These are phyloP conservation scores for Pythium brachiatum DNA, from an alignment of 352 stramenopile species.

Conservation along the genomic window DNA sequence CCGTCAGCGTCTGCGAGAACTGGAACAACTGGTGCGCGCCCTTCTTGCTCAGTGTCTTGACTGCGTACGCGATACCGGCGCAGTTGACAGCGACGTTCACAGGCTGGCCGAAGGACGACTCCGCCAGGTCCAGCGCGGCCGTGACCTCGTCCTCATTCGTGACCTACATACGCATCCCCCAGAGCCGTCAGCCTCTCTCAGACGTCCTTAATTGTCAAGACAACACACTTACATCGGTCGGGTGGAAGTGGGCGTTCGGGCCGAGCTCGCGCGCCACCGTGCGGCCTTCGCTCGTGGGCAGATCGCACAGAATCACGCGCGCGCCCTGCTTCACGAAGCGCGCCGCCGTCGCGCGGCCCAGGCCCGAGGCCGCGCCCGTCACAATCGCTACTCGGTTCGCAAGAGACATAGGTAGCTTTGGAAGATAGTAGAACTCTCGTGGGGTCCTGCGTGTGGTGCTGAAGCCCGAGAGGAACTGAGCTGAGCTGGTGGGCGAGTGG, in stretches of 20 bases:
- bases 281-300: conserved; percentile 79
- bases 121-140: conserved; percentile 89
- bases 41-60: conserved; percentile 93
- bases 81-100: conserved; percentile 96
- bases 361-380: conserved; percentile 91
- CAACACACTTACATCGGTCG: conserved; percentile 55
- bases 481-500: not conserved
- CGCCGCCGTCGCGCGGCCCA: conserved; percentile 91
- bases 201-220: not conserved
- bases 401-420: conserved; percentile 42
- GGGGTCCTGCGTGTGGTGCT: not conserved
- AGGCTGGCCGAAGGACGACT: conserved; percentile 88
- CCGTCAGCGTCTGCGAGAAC: conserved; percentile 94
- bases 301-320: conserved; percentile 91
- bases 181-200: not conserved
- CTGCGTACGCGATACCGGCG: conserved; percentile 92
- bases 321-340: conserved; percentile 88
- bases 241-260: conserved; percentile 77
- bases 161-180: conserved; percentile 52
- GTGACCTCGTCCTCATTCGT: conserved; percentile 89
- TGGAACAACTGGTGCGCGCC: conserved; percentile 88
- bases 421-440: not conserved
- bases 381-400: conserved; percentile 84
- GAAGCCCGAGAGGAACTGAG: not conserved
- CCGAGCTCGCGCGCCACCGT: conserved; percentile 75